Percentiles rank a stretch among this genome's conserved stretches.
Conservation (phyloP, 1,284 basidiomycete genomes). For the Wolfiporia cocos region DNA sequence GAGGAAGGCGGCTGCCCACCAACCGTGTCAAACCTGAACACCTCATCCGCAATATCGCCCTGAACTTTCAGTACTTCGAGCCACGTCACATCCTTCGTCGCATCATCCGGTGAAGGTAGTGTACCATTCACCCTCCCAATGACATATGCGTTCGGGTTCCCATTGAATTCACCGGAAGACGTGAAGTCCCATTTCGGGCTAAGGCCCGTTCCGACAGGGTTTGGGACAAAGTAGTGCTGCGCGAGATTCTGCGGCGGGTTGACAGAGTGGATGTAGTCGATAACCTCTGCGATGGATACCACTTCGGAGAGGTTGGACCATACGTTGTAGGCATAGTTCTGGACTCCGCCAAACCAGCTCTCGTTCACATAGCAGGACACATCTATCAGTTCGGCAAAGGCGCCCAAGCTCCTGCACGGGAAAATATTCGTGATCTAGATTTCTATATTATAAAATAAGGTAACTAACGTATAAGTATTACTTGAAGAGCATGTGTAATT, state of each 20-base stretch:
- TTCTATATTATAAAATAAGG: not conserved
- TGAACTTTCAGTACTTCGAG: constrained; percentile 40
- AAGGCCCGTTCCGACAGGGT: constrained; percentile 37
- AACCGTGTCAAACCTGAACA: constrained; percentile 53
- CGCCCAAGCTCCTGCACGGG: constrained; percentile 34
- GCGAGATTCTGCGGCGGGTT: constrained; percentile 34
- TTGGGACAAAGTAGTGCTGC: constrained; percentile 50
- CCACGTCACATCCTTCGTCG: constrained; percentile 47
- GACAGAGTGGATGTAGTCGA: constrained; percentile 24
- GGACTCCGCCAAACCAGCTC: constrained; percentile 32
- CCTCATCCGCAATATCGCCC: constrained; percentile 43
- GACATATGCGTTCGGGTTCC: constrained; percentile 42
- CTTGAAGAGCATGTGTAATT: constrained; percentile 34
- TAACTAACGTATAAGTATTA: constrained; percentile 30
- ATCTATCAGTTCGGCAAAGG: constrained; percentile 54
- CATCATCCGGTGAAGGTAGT: constrained; percentile 38
- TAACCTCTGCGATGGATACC: constrained; percentile 29
- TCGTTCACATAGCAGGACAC: constrained; percentile 44
- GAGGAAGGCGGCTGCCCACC: constrained; percentile 58
- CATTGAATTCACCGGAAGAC: constrained; percentile 28
- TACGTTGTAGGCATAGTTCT: constrained; percentile 34
- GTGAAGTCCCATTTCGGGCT: constrained; percentile 56
- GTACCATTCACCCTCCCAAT: constrained; percentile 37
- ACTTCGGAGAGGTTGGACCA: constrained; percentile 28
- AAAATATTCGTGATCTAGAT: too few species aligned